Evolutionary conservation across 306 rosid genomes (phyloP), one percentile per base, ranked within the genome.

Genomic region (Sicyos baderoa): DNA sequence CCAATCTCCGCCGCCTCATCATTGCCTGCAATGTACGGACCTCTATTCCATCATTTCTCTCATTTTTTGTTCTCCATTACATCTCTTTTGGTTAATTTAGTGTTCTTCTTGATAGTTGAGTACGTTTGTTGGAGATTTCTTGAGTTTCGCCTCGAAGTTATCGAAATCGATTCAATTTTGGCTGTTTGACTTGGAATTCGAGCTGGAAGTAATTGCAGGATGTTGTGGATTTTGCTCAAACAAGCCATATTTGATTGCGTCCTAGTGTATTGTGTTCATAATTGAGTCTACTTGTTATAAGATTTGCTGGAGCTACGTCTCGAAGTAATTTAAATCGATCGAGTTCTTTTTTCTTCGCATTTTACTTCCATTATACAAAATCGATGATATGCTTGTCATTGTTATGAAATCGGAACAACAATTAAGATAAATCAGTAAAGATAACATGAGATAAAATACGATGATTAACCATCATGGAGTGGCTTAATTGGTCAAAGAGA

Each of bases 11-110:
- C 68, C 82, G 74, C 0, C 64, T 88, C 74, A 88, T 90, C 79
- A 82, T 94, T 60, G 87, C 85, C 68, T 86, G 94, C 85, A 94
- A 94, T 58, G 96, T 85, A 83, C 0, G 72, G 7, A 17, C 19
- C 22, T 48, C 29, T 27, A 14, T 66, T 45, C 42, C 0, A 67
- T 25, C 15, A 8, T 25, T 67, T 23, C 45, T 48, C 45, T 7
- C 35, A 0, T 23, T 22, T 66, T 14, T 23, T 66, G 7, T 47
- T 66, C 32, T 14, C 6, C 25, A 0, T 48, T 25, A 0, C 9
- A 10, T 45, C 54, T 29, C 6, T 16, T 60, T 7, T 45, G 8
- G 1, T 8, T 48, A 9, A 47, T 23, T 22, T 47, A 12, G 7
- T 66, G 7, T 47, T 7, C 42, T 0, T 16, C 15, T 67, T 48